Conservation (phyloP, 78 protist species). For the Planoprotostelium fungivorum region DNA sequence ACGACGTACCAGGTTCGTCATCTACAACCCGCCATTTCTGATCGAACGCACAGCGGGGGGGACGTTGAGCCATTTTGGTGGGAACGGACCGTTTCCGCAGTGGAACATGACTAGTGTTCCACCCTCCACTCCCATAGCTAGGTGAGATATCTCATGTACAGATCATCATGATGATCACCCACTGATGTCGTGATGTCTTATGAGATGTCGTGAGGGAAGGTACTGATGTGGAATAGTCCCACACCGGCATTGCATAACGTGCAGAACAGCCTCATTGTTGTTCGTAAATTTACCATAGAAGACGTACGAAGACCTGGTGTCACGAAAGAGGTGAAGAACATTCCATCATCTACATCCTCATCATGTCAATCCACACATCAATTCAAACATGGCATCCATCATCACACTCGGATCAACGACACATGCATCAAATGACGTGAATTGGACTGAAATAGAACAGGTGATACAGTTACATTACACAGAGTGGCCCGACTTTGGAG, state of each 20-base stretch:
- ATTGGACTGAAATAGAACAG: background rate
- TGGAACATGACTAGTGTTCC: background rate
- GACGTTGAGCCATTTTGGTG: background rate
- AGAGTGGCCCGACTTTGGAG: slow-evolving; percentile 49
- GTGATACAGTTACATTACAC: slow-evolving; percentile 45
- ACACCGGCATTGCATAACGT: background rate
- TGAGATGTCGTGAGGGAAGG: no score
- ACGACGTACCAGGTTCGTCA: no score
- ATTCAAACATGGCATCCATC: no score
- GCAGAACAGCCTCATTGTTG: background rate
- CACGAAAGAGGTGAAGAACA: background rate
- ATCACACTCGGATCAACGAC: no score
- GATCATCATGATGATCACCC: no score
- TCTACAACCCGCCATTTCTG: no score
- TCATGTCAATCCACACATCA: background rate
- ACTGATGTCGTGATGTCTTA: background rate
- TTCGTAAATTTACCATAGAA: background rate
- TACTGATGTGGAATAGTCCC: background rate
- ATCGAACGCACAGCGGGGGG: background rate
- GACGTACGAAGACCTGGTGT: background rate
- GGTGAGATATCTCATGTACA: background rate
- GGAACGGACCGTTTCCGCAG: no score
- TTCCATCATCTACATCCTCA: background rate
- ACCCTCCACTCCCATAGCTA: background rate
- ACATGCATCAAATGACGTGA: background rate